These are phyloP conservation scores for Ampelocalamus luodianensis DNA, from an alignment of 176 grass and related monocot genomes.

Conservation along the genomic window DNA sequence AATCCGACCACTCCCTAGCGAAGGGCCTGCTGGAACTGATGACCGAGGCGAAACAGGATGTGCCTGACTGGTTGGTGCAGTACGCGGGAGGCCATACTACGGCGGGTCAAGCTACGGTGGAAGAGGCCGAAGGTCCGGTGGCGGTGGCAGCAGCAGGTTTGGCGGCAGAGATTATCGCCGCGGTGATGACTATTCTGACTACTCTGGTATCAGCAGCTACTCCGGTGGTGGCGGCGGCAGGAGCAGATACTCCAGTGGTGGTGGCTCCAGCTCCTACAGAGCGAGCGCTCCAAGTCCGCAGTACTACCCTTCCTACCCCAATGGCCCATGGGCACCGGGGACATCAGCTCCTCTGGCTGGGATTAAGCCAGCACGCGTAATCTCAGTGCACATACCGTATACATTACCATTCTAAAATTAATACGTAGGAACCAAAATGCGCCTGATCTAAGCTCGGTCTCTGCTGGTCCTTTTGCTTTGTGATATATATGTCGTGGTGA, in stretches of 20 bases:
- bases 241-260: constrained; percentile 23
- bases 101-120: constrained; percentile 44
- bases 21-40: constrained; percentile 66
- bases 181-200: constrained; percentile 22
- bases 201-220: not conserved
- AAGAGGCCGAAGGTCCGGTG: constrained; percentile 32
- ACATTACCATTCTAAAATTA: constrained; percentile 21
- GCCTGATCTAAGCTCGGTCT: not conserved
- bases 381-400: constrained; percentile 37
- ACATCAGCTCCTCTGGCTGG: constrained; percentile 69
- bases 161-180: constrained; percentile 42
- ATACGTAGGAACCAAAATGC: not conserved
- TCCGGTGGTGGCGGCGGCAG: not conserved
- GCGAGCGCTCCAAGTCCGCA: constrained; percentile 28
- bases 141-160: constrained; percentile 30
- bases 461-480: constrained; percentile 13
- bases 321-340: constrained; percentile 54
- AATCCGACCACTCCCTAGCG: constrained; percentile 53
- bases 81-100: constrained; percentile 44
- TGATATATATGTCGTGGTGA: not conserved
- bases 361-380: constrained; percentile 39
- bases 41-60: constrained; percentile 68
- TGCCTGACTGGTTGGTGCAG: constrained; percentile 62
- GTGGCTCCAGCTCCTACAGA: constrained; percentile 13
- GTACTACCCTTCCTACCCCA: constrained; percentile 48